These are phyloP conservation scores for Candida mesenterica DNA, from an alignment of 1,139 yeast genomes.

Conservation along the genomic window DNA sequence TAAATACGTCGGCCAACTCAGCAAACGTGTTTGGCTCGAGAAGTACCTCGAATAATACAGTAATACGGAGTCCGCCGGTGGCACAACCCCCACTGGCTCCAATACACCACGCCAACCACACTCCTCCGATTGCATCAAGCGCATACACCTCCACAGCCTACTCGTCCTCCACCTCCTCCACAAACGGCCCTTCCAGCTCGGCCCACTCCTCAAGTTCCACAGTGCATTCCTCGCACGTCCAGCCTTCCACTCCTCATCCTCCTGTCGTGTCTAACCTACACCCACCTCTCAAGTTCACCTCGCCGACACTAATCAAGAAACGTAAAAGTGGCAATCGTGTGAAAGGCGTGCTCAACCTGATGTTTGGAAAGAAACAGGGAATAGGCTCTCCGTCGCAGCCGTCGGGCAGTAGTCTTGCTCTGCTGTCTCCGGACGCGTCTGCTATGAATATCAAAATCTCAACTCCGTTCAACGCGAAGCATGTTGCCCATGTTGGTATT, in stretches of 20 bases:
- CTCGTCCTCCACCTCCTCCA: neutral
- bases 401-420: slow-evolving; percentile 5
- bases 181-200: neutral
- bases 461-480: slow-evolving; percentile 86
- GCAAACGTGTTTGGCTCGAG: slow-evolving; percentile 9
- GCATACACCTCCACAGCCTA: neutral
- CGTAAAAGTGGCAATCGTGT: slow-evolving; percentile 38
- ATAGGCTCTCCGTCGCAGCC: slow-evolving; percentile 16
- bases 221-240: slow-evolving; percentile 1
- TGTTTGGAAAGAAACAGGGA: slow-evolving; percentile 36
- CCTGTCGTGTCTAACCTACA: slow-evolving; percentile 1
- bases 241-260: slow-evolving; percentile 12
- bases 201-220: slow-evolving; percentile 1
- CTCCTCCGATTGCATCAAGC: neutral
- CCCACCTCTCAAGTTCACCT: slow-evolving; percentile 10
- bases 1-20: neutral
- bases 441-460: slow-evolving; percentile 64
- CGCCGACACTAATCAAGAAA: slow-evolving; percentile 22
- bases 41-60: slow-evolving; percentile 11
- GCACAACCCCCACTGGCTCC: slow-evolving; percentile 1
- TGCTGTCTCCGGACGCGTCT: slow-evolving; percentile 18
- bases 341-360: slow-evolving; percentile 40
- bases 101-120: neutral
- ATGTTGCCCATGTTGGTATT: slow-evolving; percentile 90
- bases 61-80: slow-evolving; percentile 8